These are phyloP conservation scores for Nyctanthes arbortristis DNA, from an alignment of 257 asterid species.

Conservation along the genomic window DNA sequence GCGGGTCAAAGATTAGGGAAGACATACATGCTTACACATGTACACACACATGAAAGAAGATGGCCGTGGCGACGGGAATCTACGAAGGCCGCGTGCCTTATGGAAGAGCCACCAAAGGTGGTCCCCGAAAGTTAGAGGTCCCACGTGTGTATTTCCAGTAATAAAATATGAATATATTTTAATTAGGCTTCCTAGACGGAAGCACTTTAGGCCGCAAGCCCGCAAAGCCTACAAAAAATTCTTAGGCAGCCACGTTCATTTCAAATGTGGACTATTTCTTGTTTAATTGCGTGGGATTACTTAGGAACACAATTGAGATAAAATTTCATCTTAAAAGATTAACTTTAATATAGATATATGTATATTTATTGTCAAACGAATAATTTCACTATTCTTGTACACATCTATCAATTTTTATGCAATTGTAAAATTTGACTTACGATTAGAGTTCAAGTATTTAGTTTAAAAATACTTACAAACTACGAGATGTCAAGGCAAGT, in stretches of 20 bases:
- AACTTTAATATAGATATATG: neutral
- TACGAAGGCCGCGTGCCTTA: slow-evolving; percentile 37
- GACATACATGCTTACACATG: neutral
- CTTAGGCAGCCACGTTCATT: neutral
- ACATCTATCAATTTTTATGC: no score
- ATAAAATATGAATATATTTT: slow-evolving; percentile 5
- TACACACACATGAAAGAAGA: neutral
- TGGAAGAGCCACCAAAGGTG: slow-evolving; percentile 53
- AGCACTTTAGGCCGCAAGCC: slow-evolving; percentile 49
- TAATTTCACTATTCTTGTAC: no score
- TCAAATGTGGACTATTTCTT: neutral
- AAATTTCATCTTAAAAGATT: no score
- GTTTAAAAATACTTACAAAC: no score
- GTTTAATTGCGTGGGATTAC: neutral
- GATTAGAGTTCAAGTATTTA: no score
- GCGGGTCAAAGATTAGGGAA: neutral
- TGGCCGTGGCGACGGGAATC: slow-evolving; percentile 43
- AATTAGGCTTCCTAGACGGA: slow-evolving; percentile 36
- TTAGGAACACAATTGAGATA: neutral
- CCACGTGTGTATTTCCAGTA: slow-evolving; percentile 44
- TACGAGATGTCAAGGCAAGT: no score
- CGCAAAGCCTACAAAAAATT: slow-evolving; percentile 11
- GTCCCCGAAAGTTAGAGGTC: slow-evolving; percentile 40
- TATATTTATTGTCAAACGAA: neutral
- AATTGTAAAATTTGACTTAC: no score